Conservation (phyloP, 1,284 basidiomycete genomes). For the Porogramme epimiltina region DNA sequence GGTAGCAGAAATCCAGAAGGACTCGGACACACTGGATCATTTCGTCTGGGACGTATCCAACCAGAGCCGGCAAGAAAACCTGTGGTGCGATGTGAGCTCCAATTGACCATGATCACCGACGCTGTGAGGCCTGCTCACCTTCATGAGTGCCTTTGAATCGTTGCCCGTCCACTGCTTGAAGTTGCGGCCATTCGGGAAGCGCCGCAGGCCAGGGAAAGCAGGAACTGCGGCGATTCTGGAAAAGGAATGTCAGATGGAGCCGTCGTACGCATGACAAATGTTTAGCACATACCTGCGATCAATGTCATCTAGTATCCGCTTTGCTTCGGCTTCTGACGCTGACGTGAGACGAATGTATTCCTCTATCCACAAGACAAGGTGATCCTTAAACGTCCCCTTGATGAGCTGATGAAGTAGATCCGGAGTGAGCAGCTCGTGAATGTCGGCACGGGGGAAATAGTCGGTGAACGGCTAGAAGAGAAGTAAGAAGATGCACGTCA, state of each 20-base stretch:
- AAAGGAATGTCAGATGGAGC: background rate
- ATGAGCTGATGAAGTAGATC: constrained; percentile 11
- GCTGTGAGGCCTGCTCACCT: constrained; percentile 12
- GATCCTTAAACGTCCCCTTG: constrained; percentile 12
- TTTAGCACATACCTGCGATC: constrained; percentile 20
- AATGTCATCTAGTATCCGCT: constrained; percentile 16
- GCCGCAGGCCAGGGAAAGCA: constrained; percentile 6
- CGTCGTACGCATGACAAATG: background rate
- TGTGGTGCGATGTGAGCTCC: background rate
- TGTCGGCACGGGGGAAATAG: constrained; percentile 8
- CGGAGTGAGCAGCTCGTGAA: constrained; percentile 9
- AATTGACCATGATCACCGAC: background rate
- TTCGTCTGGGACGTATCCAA: constrained; percentile 12
- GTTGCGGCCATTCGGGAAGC: constrained; percentile 13
- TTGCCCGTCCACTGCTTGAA: constrained; percentile 29
- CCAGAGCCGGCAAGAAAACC: constrained; percentile 19
- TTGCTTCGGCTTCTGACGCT: background rate
- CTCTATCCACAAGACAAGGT: constrained; percentile 21
- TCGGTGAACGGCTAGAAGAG: constrained; percentile 6
- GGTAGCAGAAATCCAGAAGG: constrained; percentile 20
- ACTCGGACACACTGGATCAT: constrained; percentile 11
- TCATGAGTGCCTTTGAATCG: constrained; percentile 28
- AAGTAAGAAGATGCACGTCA: no score
- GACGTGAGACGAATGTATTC: constrained; percentile 1
- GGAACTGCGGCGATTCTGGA: constrained; percentile 3